Percentiles rank a stretch among this genome's conserved stretches.
Evolutionary conservation across 768 basidiomycete genomes (phyloP).

Genomic region (Rhizopogon vesiculosus): DNA sequence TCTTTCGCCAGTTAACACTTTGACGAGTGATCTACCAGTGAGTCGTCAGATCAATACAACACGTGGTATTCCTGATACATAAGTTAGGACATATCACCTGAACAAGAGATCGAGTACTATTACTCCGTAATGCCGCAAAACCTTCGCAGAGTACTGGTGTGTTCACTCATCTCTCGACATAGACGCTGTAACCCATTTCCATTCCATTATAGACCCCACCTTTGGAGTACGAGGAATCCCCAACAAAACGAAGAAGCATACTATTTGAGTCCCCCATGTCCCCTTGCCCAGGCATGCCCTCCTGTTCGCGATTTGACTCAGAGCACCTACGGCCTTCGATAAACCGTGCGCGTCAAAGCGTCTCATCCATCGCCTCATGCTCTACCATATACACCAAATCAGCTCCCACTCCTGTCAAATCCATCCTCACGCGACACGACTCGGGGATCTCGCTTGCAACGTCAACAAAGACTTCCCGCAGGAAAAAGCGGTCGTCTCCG

Average conservation of each 20-base stretch:
- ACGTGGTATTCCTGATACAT: slow-evolving; percentile 15
- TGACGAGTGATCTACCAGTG: slow-evolving; percentile 23
- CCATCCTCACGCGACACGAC: slow-evolving; percentile 52
- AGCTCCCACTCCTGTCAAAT: slow-evolving; percentile 39
- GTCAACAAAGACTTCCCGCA: slow-evolving; percentile 20
- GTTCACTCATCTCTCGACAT: slow-evolving; percentile 7
- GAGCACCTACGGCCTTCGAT: slow-evolving; percentile 14
- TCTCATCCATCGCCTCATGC: slow-evolving; percentile 34
- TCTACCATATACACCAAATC: slow-evolving; percentile 24
- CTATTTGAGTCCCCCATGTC: slow-evolving; percentile 18
- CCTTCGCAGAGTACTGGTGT: slow-evolving; percentile 24
- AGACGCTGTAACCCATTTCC: neutral
- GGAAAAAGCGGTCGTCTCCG: slow-evolving; percentile 28
- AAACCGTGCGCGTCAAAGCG: slow-evolving; percentile 28
- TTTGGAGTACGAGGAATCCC: slow-evolving; percentile 4
- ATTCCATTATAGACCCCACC: slow-evolving; percentile 19
- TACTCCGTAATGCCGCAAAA: slow-evolving; percentile 24
- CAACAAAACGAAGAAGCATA: slow-evolving; percentile 19
- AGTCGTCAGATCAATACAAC: slow-evolving; percentile 17
- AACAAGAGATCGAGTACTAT: slow-evolving; percentile 16
- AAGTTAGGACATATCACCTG: slow-evolving; percentile 23
- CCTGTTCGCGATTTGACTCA: slow-evolving; percentile 14
- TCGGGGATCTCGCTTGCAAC: slow-evolving; percentile 42
- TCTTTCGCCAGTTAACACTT: slow-evolving; percentile 16
- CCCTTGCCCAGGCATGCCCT: neutral